Base-by-base conservation (phyloP, 192 early-diverging fungal genomes). In the Coemansia sp. region DNA sequence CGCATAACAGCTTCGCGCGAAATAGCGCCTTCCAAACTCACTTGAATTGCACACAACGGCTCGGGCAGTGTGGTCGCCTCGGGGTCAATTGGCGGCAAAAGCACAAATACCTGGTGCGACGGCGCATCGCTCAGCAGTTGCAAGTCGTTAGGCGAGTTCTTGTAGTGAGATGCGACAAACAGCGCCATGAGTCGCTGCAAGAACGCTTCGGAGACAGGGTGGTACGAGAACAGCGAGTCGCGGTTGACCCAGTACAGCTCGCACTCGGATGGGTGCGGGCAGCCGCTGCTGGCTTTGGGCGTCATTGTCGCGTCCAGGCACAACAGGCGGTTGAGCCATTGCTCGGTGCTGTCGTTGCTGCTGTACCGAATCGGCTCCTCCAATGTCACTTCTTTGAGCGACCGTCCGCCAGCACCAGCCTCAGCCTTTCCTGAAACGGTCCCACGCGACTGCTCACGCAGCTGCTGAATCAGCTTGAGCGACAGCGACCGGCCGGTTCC, bases 151-250 rank as follows among this genome's bases (percentile, higher is more conserved):
- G 97, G 97, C 39, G 90, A 92, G 82, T 99, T 99, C 79, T 99
- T 99, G 88, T 99, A 99, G 77, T 99, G 97, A 76, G 93, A 94
- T 21, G 97, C 93, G 25, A 98, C 95, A 64, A 98, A 99, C 32
- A 99, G 76, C 4, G 89, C 86, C 93, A 99, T 96, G 89, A 99
- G 97, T 50, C 90, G 90, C 79, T 97, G 97, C 82, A 99, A 76
- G 75, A 99, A 99, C 2, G 91, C 88, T 73, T 99, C 97, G 11
- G 89, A 91, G 6, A 96, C 95, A 8, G 96, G 94, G 73, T 99
- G 97, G 78, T 91, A 97, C 37, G 94, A 97, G 84, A 99, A 99
- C 52, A 99, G 85, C 27, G 97, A 94, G 75, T 99, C 97, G 59
- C 97, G 90, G 79, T 94, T 95, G 56, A 99, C 92, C 73, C 93